A percentile compares a stretch with the other conserved stretches of the same genome.
These are phyloP conservation scores for Cryptococcus deneoformans DNA, from an alignment of 1,284 basidiomycete genomes.

Conservation along the genomic window DNA sequence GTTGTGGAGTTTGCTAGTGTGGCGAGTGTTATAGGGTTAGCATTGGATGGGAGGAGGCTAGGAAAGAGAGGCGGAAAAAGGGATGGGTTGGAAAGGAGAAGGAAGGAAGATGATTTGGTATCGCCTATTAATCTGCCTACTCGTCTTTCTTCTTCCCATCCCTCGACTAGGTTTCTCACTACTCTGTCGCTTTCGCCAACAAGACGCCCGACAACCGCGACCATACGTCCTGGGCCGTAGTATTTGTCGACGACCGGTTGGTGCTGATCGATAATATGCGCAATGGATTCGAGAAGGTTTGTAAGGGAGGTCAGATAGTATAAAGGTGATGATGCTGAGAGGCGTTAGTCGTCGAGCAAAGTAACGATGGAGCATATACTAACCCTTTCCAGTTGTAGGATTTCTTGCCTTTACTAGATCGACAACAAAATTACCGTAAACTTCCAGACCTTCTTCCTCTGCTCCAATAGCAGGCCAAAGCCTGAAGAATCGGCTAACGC, in stretches of 20 bases:
- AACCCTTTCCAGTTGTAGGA: conserved; percentile 65
- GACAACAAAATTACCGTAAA: conserved; percentile 90
- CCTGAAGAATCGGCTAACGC: conserved; percentile 93
- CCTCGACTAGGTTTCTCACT: conserved; percentile 68
- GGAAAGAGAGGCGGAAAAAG: conserved; percentile 38
- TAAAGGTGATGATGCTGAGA: conserved; percentile 70
- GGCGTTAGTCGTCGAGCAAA: conserved; percentile 36
- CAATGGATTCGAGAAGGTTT: conserved; percentile 88
- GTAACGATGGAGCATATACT: conserved; percentile 53
- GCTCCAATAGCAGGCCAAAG: conserved; percentile 88
- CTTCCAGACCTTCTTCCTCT: conserved; percentile 80
- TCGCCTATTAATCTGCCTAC: conserved; percentile 49
- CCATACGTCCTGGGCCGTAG: conserved; percentile 86
- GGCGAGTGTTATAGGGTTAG: conserved; percentile 31
- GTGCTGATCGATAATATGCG: conserved; percentile 94
- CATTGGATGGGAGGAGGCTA: conserved; percentile 19
- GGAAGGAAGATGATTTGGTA: conserved; percentile 44
- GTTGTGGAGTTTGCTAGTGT: conserved; percentile 41
- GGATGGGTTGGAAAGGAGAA: conserved; percentile 36
- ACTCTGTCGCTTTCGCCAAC: conserved; percentile 84
- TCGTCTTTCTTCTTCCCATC: conserved; percentile 85
- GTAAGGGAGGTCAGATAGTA: conserved; percentile 86
- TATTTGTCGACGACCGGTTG: conserved; percentile 98
- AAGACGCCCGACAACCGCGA: conserved; percentile 69
- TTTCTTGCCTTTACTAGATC: conserved; percentile 78